A percentile compares a stretch with the other conserved stretches of the same genome.
Evolutionary conservation across 805 yeast genomes (phyloP).

Genomic region (Metschnikowia lunata): DNA sequence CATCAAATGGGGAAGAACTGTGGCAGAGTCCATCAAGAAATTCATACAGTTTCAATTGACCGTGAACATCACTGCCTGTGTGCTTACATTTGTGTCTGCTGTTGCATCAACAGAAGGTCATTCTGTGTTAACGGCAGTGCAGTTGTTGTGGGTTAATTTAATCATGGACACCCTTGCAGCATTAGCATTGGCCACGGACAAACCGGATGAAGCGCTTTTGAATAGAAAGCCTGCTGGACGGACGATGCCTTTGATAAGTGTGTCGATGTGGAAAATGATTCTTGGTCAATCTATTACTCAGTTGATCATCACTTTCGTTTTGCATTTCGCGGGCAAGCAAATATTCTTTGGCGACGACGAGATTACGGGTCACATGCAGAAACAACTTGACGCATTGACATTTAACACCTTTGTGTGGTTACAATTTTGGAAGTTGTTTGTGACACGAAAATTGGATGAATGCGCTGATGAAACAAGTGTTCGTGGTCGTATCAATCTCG

Average conservation of each 20-base stretch:
- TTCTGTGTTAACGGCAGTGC: constrained; percentile 95
- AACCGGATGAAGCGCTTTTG: constrained; percentile 80
- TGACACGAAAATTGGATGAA: constrained; percentile 86
- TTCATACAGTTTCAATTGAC: constrained; percentile 96
- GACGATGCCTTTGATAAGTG: constrained; percentile 70
- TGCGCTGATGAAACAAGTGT: constrained; percentile 62
- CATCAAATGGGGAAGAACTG: constrained; percentile 98
- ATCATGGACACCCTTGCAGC: constrained; percentile 99
- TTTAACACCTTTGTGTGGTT: constrained; percentile 97
- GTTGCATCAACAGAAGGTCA: constrained; percentile 74
- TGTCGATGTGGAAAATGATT: constrained; percentile 98
- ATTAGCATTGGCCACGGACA: constrained; percentile 93
- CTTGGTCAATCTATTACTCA: constrained; percentile 80
- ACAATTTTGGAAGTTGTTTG: constrained; percentile 90
- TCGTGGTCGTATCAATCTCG: constrained; percentile 53
- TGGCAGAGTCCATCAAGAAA: constrained; percentile 88
- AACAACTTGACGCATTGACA: constrained; percentile 75
- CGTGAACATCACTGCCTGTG: constrained; percentile 95
- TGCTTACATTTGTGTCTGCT: constrained; percentile 89
- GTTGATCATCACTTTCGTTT: constrained; percentile 68
- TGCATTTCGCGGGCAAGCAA: constrained; percentile 73
- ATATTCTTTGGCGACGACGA: constrained; percentile 46
- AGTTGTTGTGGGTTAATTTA: constrained; percentile 92
- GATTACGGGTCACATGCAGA: constrained; percentile 42
- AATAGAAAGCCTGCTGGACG: constrained; percentile 84